These are phyloP conservation scores for Wallacemonas sp. DNA, from an alignment of 208 protist genomes.

Conservation along the genomic window DNA sequence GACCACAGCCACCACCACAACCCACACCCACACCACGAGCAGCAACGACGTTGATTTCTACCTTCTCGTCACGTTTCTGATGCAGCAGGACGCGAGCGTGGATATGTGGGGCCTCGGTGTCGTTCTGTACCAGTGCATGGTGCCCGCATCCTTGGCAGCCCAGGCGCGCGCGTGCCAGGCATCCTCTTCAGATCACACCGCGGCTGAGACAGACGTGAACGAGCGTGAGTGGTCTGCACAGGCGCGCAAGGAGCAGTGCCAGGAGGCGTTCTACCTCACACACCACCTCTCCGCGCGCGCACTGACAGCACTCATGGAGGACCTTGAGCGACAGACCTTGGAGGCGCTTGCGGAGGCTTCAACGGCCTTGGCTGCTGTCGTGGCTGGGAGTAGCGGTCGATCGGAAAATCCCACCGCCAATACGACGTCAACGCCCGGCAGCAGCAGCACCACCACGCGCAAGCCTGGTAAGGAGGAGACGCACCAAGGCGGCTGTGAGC, in stretches of 20 bases:
- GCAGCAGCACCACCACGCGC: too few species aligned
- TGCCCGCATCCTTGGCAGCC: constrained; percentile 8
- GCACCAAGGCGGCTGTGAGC: background rate
- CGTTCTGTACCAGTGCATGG: constrained; percentile 30
- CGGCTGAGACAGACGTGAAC: background rate
- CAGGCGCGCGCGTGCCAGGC: background rate
- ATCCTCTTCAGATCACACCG: background rate
- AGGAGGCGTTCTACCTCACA: constrained; percentile 10
- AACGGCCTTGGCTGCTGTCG: background rate
- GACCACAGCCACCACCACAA: background rate
- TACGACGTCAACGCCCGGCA: too few species aligned
- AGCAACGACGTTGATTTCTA: constrained; percentile 23
- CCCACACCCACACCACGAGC: background rate
- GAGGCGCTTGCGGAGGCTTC: background rate
- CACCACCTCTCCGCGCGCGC: constrained; percentile 7
- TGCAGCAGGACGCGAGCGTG: constrained; percentile 27
- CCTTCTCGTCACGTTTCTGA: constrained; percentile 24
- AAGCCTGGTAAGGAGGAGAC: background rate
- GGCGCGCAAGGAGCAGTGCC: background rate
- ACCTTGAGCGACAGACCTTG: constrained; percentile 1
- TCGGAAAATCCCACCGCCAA: too few species aligned
- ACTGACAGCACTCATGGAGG: background rate
- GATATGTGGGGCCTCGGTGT: constrained; percentile 36
- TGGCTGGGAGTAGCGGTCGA: too few species aligned
- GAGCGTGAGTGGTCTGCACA: background rate